Percentiles rank a stretch among this genome's conserved stretches.
phyloP scores from a whole-genome alignment of 768 basidiomycete genomes.

The Russula sp. region DNA sequence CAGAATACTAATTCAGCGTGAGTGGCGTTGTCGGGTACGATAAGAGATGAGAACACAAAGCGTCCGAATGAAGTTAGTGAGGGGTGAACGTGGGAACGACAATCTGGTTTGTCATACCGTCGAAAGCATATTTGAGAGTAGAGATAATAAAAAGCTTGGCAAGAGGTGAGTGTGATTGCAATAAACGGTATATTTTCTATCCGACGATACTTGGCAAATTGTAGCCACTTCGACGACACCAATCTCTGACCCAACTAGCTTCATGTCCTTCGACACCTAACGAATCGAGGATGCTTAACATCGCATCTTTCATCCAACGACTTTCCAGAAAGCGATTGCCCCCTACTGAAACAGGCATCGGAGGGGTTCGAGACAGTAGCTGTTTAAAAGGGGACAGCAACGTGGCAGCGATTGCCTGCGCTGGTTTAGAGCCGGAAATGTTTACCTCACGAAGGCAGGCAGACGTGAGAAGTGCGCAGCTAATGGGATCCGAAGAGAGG shows the following conservation, averaged over 20 bases:
- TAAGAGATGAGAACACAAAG: not conserved
- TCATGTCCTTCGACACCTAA: constrained; percentile 9
- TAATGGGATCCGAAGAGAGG: constrained; percentile 53
- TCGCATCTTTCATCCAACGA: constrained; percentile 34
- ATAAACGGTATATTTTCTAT: not conserved
- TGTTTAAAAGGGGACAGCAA: constrained; percentile 45
- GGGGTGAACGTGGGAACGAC: not conserved
- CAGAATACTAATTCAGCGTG: not conserved
- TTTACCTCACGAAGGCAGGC: constrained; percentile 51
- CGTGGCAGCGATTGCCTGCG: constrained; percentile 41
- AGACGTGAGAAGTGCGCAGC: constrained; percentile 53
- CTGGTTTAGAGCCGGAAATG: constrained; percentile 33
- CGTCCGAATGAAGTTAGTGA: not conserved
- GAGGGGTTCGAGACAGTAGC: constrained; percentile 33
- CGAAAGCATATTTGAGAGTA: not conserved
- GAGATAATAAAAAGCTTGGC: no score
- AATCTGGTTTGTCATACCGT: not conserved
- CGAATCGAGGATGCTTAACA: constrained; percentile 8
- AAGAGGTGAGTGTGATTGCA: no score
- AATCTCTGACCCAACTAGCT: constrained; percentile 16
- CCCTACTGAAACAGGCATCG: constrained; percentile 20
- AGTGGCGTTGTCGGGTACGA: not conserved
- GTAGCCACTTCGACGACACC: constrained; percentile 23
- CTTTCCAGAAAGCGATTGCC: constrained; percentile 35
- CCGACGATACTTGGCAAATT: not conserved